Conservation (phyloP, 164 flowering plant genomes). For the Houttuynia cordata region DNA sequence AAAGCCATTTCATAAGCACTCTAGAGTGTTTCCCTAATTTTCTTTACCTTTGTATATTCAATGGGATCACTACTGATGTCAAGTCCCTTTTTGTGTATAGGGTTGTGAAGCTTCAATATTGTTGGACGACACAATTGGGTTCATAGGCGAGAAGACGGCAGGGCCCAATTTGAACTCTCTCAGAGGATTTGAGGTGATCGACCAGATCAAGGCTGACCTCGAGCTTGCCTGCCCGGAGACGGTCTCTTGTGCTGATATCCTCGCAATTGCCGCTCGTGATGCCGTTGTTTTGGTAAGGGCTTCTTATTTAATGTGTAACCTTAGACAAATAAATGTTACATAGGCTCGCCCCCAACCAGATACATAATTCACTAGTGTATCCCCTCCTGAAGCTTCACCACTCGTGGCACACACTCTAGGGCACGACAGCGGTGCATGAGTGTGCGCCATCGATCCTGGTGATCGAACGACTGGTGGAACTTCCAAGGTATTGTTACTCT, state of each 20-base stretch:
- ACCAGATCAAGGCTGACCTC: constrained; percentile 47
- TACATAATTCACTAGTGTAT: too few species aligned
- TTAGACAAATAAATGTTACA: too few species aligned
- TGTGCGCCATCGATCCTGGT: too few species aligned
- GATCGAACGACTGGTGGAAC: too few species aligned
- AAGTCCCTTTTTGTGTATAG: constrained; percentile 22
- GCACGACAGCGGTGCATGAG: too few species aligned
- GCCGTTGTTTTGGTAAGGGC: constrained; percentile 52
- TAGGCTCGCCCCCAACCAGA: too few species aligned
- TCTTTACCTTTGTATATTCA: not conserved
- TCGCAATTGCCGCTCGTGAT: constrained; percentile 65
- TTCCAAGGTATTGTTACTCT: too few species aligned
- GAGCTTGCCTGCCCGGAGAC: constrained; percentile 55
- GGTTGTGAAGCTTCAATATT: constrained; percentile 83
- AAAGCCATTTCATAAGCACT: not conserved
- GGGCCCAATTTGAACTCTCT: constrained; percentile 61
- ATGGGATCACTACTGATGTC: not conserved
- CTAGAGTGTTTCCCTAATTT: not conserved
- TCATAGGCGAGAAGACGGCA: constrained; percentile 63
- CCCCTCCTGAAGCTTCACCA: too few species aligned
- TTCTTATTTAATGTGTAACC: too few species aligned
- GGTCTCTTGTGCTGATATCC: constrained; percentile 83
- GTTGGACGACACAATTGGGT: constrained; percentile 41
- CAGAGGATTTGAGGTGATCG: constrained; percentile 70
- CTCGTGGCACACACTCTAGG: too few species aligned